A percentile compares a stretch with the other conserved stretches of the same genome.
Conservation (phyloP, 495 filamentous ascomycete species). For the Venustampulla echinocandica region DNA sequence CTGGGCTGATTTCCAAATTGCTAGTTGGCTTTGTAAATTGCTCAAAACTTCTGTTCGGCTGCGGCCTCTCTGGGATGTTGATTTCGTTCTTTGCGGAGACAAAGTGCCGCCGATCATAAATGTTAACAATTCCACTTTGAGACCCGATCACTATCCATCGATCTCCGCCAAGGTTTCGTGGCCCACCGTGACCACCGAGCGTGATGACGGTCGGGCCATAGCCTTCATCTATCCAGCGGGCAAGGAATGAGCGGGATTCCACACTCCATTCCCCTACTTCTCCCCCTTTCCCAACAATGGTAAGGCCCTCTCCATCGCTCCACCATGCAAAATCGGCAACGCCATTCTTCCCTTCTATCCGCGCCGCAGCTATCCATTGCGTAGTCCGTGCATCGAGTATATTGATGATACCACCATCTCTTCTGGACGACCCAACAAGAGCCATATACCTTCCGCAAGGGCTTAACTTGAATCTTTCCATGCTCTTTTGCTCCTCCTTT, state of each 20-base stretch:
- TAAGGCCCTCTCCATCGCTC: slow-evolving; percentile 65
- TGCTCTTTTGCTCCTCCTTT: slow-evolving; percentile 72
- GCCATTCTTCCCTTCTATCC: slow-evolving; percentile 72
- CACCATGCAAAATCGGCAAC: slow-evolving; percentile 91
- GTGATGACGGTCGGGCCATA: slow-evolving; percentile 74
- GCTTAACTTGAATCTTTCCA: slow-evolving; percentile 81
- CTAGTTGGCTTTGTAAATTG: slow-evolving; percentile 80
- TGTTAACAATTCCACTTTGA: slow-evolving; percentile 76
- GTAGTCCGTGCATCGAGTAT: slow-evolving; percentile 69
- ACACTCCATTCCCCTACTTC: slow-evolving; percentile 90
- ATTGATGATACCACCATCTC: slow-evolving; percentile 82
- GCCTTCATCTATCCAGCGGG: slow-evolving; percentile 84
- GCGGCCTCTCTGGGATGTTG: slow-evolving; percentile 53
- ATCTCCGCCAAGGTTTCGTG: slow-evolving; percentile 60
- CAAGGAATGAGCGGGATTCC: slow-evolving; percentile 52
- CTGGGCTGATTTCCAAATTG: slow-evolving; percentile 68
- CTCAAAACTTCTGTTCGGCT: slow-evolving; percentile 62
- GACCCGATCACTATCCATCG: slow-evolving; percentile 83
- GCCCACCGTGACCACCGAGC: slow-evolving; percentile 56
- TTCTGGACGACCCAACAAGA: slow-evolving; percentile 63
- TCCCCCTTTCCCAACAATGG: slow-evolving; percentile 73
- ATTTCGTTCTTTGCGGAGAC: slow-evolving; percentile 32
- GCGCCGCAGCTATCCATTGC: slow-evolving; percentile 82
- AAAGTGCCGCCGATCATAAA: slow-evolving; percentile 69
- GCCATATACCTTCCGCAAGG: slow-evolving; percentile 82